Conservation (phyloP, 2,329 filamentous ascomycete species). For the Fusarium concolor region DNA sequence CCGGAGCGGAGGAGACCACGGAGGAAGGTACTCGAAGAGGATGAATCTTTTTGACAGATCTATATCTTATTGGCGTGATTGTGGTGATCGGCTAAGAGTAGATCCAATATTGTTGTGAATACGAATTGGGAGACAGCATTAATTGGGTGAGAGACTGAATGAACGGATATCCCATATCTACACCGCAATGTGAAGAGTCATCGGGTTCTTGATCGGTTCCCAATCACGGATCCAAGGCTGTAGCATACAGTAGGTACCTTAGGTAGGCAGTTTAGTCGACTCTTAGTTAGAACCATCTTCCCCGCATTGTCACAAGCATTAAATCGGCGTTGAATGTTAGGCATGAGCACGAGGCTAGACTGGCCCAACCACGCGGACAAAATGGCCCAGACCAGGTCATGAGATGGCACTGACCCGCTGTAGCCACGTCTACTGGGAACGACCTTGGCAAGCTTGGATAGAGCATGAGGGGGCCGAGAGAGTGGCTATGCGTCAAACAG, state of each 20-base stretch:
- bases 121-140: slow-evolving; percentile 7
- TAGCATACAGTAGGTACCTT: not conserved
- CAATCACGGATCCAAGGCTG: slow-evolving; percentile 21
- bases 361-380: slow-evolving; percentile 32
- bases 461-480: slow-evolving; percentile 5
- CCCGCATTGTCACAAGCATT: slow-evolving; percentile 35
- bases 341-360: slow-evolving; percentile 31
- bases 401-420: slow-evolving; percentile 27
- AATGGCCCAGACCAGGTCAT: slow-evolving; percentile 25
- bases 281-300: slow-evolving; percentile 4
- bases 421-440: slow-evolving; percentile 4
- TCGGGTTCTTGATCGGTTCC: not conserved
- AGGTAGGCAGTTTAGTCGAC: not conserved
- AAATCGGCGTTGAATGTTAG: slow-evolving; percentile 21
- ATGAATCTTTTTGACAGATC: not conserved
- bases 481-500: slow-evolving; percentile 15
- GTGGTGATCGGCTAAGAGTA: slow-evolving; percentile 9
- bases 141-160: not conserved
- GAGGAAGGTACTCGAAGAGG: slow-evolving; percentile 11
- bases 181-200: slow-evolving; percentile 38
- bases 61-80: not conserved
- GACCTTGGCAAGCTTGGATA: slow-evolving; percentile 1
- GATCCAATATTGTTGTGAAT: slow-evolving; percentile 12
- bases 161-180: slow-evolving; percentile 2
- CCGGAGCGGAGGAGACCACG: slow-evolving; percentile 24